These are phyloP conservation scores for Pichia sp. DNA, from an alignment of 1,139 yeast genomes.

Conservation along the genomic window DNA sequence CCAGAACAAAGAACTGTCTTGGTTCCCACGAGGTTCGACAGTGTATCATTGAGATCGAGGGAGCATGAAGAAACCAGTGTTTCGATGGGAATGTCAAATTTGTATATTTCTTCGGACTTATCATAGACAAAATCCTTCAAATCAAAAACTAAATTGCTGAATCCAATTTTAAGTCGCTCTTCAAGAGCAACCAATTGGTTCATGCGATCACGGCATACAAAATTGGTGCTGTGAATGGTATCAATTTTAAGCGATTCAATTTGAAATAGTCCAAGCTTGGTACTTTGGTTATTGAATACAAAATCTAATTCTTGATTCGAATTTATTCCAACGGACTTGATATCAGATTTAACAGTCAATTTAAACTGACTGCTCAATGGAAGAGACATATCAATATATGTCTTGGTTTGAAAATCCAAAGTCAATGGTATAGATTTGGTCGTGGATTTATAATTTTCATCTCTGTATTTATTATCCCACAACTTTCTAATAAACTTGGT, in stretches of 20 bases:
- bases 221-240: neutral
- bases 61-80: conserved; percentile 1
- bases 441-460: conserved; percentile 9
- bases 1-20: no score
- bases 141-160: conserved; percentile 6
- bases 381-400: conserved; percentile 2
- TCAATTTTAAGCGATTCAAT: conserved; percentile 10
- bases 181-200: neutral
- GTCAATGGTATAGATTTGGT: conserved; percentile 8
- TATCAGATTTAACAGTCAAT: conserved; percentile 1
- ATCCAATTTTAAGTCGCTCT: neutral
- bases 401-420: conserved; percentile 1
- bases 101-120: conserved; percentile 1
- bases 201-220: neutral
- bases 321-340: conserved; percentile 1
- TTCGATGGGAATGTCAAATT: conserved; percentile 2
- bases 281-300: conserved; percentile 12
- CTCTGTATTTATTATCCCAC: conserved; percentile 16
- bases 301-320: conserved; percentile 8
- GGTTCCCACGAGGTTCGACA: conserved; percentile 2
- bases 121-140: conserved; percentile 9
- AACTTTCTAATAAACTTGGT: conserved; percentile 17
- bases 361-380: conserved; percentile 7
- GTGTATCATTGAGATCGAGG: conserved; percentile 4
- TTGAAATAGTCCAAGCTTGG: conserved; percentile 8